Conservation (phyloP, 2,329 filamentous ascomycete genomes). For the Ophiognomonia clavigignenti-juglandacearum region DNA sequence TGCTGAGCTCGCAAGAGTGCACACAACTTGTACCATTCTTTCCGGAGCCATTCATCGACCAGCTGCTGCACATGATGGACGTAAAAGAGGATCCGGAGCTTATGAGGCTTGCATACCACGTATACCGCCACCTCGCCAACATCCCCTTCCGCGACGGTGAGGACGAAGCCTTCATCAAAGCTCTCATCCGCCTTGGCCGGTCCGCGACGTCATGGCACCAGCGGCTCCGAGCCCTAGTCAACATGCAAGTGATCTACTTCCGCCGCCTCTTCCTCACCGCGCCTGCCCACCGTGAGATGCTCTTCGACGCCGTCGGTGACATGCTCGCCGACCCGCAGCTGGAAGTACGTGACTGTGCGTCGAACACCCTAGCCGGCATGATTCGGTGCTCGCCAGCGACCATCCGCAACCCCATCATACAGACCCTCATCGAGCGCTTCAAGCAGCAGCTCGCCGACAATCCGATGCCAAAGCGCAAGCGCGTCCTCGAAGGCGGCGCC, state of each 20-base stretch:
- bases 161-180: constrained; percentile 76
- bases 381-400: constrained; percentile 85
- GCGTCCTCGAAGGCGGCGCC: constrained; percentile 62
- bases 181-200: constrained; percentile 82
- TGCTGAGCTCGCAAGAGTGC: constrained; percentile 87
- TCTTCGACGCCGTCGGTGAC: constrained; percentile 89
- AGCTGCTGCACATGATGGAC: constrained; percentile 99
- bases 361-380: constrained; percentile 92
- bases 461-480: constrained; percentile 74
- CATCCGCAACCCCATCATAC: constrained; percentile 74
- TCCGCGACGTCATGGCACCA: constrained; percentile 90
- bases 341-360: constrained; percentile 90
- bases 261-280: constrained; percentile 86
- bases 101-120: constrained; percentile 89
- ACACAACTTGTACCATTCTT: constrained; percentile 89
- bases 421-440: constrained; percentile 72
- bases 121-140: constrained; percentile 94
- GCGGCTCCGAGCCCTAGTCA: constrained; percentile 87
- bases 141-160: constrained; percentile 87
- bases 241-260: constrained; percentile 99
- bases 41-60: constrained; percentile 80
- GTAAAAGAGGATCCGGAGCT: constrained; percentile 97
- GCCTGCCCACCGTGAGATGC: constrained; percentile 65
- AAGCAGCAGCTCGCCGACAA: constrained; percentile 73
- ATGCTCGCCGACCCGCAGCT: constrained; percentile 92